A percentile compares a stretch with the other conserved stretches of the same genome.
These are phyloP conservation scores for Fusarium kyushuense DNA, from an alignment of 2,329 filamentous ascomycete genomes.

Conservation along the genomic window DNA sequence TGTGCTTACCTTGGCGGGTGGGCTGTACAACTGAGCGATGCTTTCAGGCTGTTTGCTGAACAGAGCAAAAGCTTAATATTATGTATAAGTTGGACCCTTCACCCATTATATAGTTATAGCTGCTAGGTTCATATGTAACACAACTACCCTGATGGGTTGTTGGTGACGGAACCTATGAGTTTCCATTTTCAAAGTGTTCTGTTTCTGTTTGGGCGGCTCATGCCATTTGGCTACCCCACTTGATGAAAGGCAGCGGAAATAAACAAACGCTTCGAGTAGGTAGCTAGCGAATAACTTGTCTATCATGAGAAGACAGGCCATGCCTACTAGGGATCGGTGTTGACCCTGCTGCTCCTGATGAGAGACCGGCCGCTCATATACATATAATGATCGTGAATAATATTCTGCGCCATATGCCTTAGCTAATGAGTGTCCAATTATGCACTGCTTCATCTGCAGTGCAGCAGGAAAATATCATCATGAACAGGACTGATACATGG, in stretches of 20 bases:
- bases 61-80: background rate
- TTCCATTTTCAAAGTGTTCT: background rate
- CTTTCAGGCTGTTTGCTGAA: background rate
- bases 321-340: background rate
- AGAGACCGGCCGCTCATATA: background rate
- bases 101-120: background rate
- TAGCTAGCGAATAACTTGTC: no score
- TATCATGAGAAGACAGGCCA: background rate
- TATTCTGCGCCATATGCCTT: background rate
- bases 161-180: no score
- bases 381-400: background rate
- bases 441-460: background rate
- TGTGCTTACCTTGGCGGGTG: no score
- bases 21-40: background rate
- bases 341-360: background rate
- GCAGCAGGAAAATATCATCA: slow-evolving; percentile 4
- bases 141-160: background rate
- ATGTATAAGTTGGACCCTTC: background rate
- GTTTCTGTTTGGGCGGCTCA: background rate
- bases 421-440: background rate
- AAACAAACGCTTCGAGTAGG: background rate
- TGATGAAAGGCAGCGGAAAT: background rate
- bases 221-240: background rate
- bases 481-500: slow-evolving; percentile 4
- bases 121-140: background rate